Conservation (phyloP, 345 rosid species). For the Populus euphratica region DNA sequence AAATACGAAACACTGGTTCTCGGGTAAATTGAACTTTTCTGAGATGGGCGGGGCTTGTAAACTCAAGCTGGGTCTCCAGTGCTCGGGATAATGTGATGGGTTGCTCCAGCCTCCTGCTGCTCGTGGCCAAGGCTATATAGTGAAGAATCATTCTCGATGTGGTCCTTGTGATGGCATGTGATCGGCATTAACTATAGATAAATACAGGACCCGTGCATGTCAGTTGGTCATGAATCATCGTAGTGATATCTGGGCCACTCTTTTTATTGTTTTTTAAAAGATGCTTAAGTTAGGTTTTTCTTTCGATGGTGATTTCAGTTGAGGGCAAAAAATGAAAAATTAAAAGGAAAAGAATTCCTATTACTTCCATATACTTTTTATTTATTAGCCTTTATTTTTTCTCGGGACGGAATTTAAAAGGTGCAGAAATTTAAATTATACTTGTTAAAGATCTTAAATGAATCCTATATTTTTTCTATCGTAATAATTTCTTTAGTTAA, state of each 20-base stretch:
- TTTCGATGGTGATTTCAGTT: too few relatives aligned
- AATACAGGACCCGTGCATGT: not conserved
- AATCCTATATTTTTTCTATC: too few relatives aligned
- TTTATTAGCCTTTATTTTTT: too few relatives aligned
- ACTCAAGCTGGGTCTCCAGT: not conserved
- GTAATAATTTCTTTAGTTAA: too few relatives aligned
- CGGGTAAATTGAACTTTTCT: too few relatives aligned
- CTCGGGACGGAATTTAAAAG: not conserved
- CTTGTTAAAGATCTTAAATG: not conserved
- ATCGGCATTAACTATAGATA: not conserved
- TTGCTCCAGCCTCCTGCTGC: too few relatives aligned
- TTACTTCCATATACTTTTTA: too few relatives aligned
- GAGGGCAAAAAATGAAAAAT: too few relatives aligned
- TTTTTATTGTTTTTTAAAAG: not conserved
- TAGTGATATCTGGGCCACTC: not conserved
- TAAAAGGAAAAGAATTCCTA: too few relatives aligned
- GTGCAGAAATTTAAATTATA: too few relatives aligned
- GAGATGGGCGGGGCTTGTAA: too few relatives aligned
- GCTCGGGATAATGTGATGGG: not conserved
- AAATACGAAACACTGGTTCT: too few relatives aligned
- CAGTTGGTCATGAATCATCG: not conserved
- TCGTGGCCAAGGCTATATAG: not conserved
- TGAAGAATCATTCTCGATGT: not conserved
- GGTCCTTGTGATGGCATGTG: not conserved
- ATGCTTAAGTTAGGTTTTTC: not conserved